A percentile compares a stretch with the other conserved stretches of the same genome.
phyloP scores from a whole-genome alignment of 805 yeast species.

The Kuraishia molischiana region DNA sequence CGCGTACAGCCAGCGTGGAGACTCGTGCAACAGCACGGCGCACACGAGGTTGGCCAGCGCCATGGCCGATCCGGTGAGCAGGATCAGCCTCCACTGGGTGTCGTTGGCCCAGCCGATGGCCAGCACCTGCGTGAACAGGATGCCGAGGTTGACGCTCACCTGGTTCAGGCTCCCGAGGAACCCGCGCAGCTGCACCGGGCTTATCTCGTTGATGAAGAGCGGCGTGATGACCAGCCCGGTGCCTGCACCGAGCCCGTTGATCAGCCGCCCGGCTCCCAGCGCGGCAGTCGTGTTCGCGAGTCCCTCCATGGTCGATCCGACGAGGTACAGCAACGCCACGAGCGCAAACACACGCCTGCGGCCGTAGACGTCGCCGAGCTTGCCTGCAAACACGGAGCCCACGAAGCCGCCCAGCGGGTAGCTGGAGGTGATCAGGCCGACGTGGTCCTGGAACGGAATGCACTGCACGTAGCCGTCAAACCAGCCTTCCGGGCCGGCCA shows the following conservation, averaged over 20 bases:
- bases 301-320: slow-evolving; percentile 59
- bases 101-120: slow-evolving; percentile 63
- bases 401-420: slow-evolving; percentile 79
- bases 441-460: slow-evolving; percentile 41
- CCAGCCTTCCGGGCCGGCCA: slow-evolving; percentile 20
- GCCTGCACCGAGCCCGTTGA: slow-evolving; percentile 86
- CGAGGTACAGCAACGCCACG: slow-evolving; percentile 38
- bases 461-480: slow-evolving; percentile 33
- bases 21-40: slow-evolving; percentile 43
- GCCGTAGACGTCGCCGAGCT: slow-evolving; percentile 55
- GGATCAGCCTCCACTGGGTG: slow-evolving; percentile 61
- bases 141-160: slow-evolving; percentile 78
- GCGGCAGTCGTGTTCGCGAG: slow-evolving; percentile 28
- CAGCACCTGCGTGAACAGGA: slow-evolving; percentile 64
- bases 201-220: slow-evolving; percentile 66
- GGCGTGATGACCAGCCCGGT: slow-evolving; percentile 80
- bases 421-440: slow-evolving; percentile 69
- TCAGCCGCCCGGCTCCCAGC: slow-evolving; percentile 58
- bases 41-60: slow-evolving; percentile 39
- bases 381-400: slow-evolving; percentile 65
- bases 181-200: slow-evolving; percentile 65
- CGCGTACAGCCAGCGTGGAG: slow-evolving; percentile 71
- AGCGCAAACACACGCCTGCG: slow-evolving; percentile 42
- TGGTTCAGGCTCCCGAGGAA: slow-evolving; percentile 85
- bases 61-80: slow-evolving; percentile 50